Base-by-base conservation (phyloP, 2,329 filamentous ascomycete genomes). In the Venturia asperata region DNA sequence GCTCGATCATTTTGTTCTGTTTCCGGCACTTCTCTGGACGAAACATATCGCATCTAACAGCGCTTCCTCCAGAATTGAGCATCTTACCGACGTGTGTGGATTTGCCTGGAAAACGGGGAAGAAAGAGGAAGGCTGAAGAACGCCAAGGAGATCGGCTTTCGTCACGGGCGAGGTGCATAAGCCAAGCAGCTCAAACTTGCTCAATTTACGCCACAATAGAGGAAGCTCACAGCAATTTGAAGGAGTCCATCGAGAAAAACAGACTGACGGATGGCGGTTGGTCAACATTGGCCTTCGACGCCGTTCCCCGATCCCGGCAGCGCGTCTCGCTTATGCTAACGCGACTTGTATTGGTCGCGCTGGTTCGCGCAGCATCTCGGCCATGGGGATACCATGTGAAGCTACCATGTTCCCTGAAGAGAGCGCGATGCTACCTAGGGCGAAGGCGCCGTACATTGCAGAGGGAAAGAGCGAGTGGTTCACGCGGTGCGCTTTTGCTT, bases 101-200 rank as follows among this genome's bases (percentile, higher is more conserved):
- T 17, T 58, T 9, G 15, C 19, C 27, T n/a, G 21, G 15, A 58
- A 37, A 5, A 37, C 30, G 15, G 37, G 27, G 19, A 34, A 27
- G 52, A 37, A 52, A 58, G 52, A 58, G 52, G 30, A 58, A 58
- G 52, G 30, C 52, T 58, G 52, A 52, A 27, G 21, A 15, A n/a
- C 2, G 52, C 52, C 52, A 58, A 58, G 52, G 30, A 34, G 52
- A 37, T 58, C 49, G 49, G 49, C 49, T 6, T 30, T 30, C 3
- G 3, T 58, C 52, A 37, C 30, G 52, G 24, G 52, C 15, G 19
- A 37, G 21, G 15, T 37, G 52, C 52, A 58, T 37, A 5, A 30
- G 52, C 30, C 30, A 58, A 37, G 30, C 27, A 58, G 30, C 30
- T 58, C 30, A 37, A 58, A 37, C 30, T 34, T 37, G 30, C 30